Conservation (phyloP, 108 stramenopile genomes). For the Nannochloropsis oceanica region DNA sequence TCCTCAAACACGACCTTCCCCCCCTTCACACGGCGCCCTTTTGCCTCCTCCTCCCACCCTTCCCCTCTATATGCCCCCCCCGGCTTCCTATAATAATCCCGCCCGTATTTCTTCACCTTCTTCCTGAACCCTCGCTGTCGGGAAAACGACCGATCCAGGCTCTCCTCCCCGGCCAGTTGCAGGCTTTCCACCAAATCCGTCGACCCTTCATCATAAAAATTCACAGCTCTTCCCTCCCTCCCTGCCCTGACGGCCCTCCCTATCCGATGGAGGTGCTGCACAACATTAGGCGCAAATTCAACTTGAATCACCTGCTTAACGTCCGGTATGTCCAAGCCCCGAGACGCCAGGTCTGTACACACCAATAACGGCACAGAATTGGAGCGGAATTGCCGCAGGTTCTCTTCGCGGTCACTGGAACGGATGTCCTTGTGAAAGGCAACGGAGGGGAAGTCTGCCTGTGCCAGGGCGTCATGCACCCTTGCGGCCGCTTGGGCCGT, state of each 20-base stretch:
- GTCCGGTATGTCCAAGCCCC: slow-evolving; percentile 33
- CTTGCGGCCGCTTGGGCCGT: background rate
- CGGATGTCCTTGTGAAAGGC: slow-evolving; percentile 67
- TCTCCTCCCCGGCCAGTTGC: background rate
- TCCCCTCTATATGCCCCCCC: too few species aligned
- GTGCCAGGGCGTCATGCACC: slow-evolving; percentile 5
- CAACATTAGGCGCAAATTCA: slow-evolving; percentile 37
- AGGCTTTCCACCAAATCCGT: background rate
- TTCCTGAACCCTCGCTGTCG: slow-evolving; percentile 19
- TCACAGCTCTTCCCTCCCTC: slow-evolving; percentile 3
- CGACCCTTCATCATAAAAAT: slow-evolving; percentile 1
- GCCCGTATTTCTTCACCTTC: slow-evolving; percentile 23
- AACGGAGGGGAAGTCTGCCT: slow-evolving; percentile 53
- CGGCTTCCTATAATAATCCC: too few species aligned
- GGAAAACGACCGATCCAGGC: slow-evolving; percentile 11
- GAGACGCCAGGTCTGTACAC: slow-evolving; percentile 32
- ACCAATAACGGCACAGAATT: slow-evolving; percentile 19
- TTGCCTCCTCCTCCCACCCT: too few species aligned
- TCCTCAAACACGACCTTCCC: too few species aligned
- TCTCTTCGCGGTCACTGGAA: slow-evolving; percentile 54
- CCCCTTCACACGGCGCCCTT: too few species aligned
- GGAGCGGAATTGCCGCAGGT: slow-evolving; percentile 58
- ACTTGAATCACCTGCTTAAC: slow-evolving; percentile 31
- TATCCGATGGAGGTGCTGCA: slow-evolving; percentile 22
- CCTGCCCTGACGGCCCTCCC: slow-evolving; percentile 19